A percentile compares a stretch with the other conserved stretches of the same genome.
These are phyloP conservation scores for Stagonosporopsis chrysanthemi DNA, from an alignment of 2,329 filamentous ascomycete species.

Conservation along the genomic window DNA sequence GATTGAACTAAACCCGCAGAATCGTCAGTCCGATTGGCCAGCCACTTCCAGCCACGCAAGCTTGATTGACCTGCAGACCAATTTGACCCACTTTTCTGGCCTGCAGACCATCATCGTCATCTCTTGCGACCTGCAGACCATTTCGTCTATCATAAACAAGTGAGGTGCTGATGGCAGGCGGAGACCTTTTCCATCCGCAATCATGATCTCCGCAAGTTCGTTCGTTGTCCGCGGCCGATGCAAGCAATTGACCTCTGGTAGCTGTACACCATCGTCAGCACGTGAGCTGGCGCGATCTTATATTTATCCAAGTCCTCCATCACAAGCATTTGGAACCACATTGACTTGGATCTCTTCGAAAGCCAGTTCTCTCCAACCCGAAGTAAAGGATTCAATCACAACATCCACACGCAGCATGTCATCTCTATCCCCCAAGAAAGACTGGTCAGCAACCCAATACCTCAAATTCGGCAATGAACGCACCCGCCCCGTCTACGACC, in stretches of 20 bases:
- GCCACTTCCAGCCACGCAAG: not conserved
- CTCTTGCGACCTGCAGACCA: conserved; percentile 8
- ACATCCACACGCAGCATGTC: conserved; percentile 9
- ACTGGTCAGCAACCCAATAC: conserved; percentile 66
- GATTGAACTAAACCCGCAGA: conserved; percentile 1
- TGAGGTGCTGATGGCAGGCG: not conserved
- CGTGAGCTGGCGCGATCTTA: not conserved
- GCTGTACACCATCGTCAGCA: not conserved
- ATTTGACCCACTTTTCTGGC: conserved; percentile 1
- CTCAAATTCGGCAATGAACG: conserved; percentile 63
- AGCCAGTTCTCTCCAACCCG: not conserved
- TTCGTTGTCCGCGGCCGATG: conserved; percentile 6
- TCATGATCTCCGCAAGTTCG: not conserved
- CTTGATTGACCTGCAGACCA: conserved; percentile 15
- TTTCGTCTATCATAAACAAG: not conserved
- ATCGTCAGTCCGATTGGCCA: conserved; percentile 2
- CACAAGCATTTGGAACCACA: not conserved
- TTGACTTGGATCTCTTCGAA: not conserved
- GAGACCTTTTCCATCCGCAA: not conserved
- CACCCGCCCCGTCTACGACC: conserved; percentile 62
- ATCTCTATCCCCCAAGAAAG: conserved; percentile 29
- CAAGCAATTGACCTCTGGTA: not conserved
- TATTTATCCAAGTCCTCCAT: not conserved
- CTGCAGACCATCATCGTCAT: conserved; percentile 12
- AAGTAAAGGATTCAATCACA: not conserved